Evolutionary conservation across 768 basidiomycete species (phyloP).

Genomic region (Steccherinum ochraceum): DNA sequence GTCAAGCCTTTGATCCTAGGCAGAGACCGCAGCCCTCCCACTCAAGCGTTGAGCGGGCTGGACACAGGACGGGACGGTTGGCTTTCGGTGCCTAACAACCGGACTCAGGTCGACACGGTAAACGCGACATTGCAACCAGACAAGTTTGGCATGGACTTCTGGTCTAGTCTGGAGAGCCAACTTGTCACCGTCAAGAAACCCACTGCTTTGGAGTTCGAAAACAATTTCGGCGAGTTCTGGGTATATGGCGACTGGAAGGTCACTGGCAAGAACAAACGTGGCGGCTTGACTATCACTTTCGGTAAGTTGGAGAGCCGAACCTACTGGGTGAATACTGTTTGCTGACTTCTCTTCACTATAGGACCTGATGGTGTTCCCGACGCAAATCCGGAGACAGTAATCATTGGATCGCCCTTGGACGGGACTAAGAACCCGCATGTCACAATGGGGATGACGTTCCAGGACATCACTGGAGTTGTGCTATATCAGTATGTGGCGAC

Average conservation of each 20-base stretch:
- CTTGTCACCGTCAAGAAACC: conserved; percentile 48
- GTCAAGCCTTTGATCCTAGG: conserved; percentile 46
- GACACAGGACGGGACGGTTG: conserved; percentile 49
- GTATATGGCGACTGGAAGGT: conserved; percentile 48
- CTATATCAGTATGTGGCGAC: conserved; percentile 36
- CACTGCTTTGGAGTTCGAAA: conserved; percentile 40
- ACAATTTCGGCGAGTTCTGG: conserved; percentile 52
- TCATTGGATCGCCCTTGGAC: conserved; percentile 49
- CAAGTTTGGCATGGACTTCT: conserved; percentile 54
- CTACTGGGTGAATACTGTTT: neutral
- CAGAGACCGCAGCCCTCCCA: conserved; percentile 44
- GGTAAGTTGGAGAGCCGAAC: conserved; percentile 26
- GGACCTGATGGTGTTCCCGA: conserved; percentile 47
- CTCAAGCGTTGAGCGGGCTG: conserved; percentile 39
- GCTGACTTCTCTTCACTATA: conserved; percentile 12
- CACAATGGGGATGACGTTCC: conserved; percentile 41
- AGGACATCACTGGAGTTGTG: conserved; percentile 51
- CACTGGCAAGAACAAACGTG: conserved; percentile 48
- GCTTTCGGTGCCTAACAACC: conserved; percentile 50
- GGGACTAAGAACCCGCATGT: conserved; percentile 43
- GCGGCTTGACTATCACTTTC: conserved; percentile 47
- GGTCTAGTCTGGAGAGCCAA: conserved; percentile 54
- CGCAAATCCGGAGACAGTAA: conserved; percentile 49
- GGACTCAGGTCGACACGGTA: conserved; percentile 34
- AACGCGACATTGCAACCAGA: conserved; percentile 44